Evolutionary conservation across 2,329 filamentous ascomycete species (phyloP), one percentile per base, ranked within the genome.

Genomic region (Phoma herbarum): DNA sequence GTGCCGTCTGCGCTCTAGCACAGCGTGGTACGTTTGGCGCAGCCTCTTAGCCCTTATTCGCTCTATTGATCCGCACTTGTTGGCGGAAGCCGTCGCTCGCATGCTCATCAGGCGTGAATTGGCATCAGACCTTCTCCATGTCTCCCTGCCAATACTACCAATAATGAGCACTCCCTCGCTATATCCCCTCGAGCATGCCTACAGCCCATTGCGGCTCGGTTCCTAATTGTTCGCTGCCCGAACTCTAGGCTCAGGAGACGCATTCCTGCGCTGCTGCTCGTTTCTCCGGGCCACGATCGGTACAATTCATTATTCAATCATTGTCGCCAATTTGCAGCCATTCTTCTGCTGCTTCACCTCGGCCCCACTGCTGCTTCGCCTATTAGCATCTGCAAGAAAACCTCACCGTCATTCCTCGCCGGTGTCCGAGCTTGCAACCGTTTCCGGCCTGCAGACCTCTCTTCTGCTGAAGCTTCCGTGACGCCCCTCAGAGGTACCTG

Each of bases 101-200:
- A 63, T 64, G 64, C 65, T 67, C 67, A 68, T 37, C 35, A 44
- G 50, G 56, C 56, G 50, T 59, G 45, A 59, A 52, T 61, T 63
- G 64, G 58, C 63, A 66, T 64, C 57, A 63, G 58, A 66, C 59
- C 43, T 56, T 60, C 62, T 65, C 63, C 64, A 70, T 60, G 63
- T 60, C 70, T 70, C 67, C 68, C 67, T 73, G 71, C 69, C 71
- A 59, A 65, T 54, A 66, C 61, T 52, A 52, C 68, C 71, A 68
- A 72, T 73, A 68, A 75, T 73, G 74, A 69, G 57, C 54, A 59
- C 63, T 60, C 63, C 61, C 62, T 66, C 65, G 61, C 66, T 67
- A 64, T 67, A 72, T 68, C 60, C 67, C 69, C 67, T 62, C 70
- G 56, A 67, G 50, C 65, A 70, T 69, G 67, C 58, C 58, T 49